phyloP scores from a whole-genome alignment of 139 green algal species.

The Spirogloea muscicola region DNA sequence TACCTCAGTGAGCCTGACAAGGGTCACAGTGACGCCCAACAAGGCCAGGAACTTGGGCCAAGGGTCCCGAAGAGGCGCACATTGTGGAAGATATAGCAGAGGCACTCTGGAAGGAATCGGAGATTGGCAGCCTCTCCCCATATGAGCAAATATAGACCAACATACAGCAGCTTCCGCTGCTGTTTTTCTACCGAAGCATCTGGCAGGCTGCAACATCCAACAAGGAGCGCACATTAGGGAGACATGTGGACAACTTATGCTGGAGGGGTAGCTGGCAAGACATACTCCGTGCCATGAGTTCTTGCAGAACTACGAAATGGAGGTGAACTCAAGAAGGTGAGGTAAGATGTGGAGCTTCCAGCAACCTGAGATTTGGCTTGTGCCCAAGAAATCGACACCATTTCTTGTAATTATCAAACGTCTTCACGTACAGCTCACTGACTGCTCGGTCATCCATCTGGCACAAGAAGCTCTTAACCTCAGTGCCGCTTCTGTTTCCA shows the following conservation, averaged over 20 bases:
- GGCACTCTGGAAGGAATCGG: constrained; percentile 68
- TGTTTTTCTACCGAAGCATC: not conserved
- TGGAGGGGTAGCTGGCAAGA: not conserved
- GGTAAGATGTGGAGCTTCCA: not conserved
- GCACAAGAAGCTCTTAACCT: not conserved
- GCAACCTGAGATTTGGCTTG: constrained; percentile 2
- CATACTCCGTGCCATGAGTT: not conserved
- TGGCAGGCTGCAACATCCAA: not conserved
- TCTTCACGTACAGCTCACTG: not conserved
- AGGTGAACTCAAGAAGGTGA: not conserved
- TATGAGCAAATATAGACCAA: constrained; percentile 74
- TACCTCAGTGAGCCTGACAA: not conserved
- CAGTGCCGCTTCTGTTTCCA: too few relatives aligned
- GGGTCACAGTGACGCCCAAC: not conserved
- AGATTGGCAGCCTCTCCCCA: constrained; percentile 75
- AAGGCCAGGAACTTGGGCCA: not conserved
- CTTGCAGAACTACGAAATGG: not conserved
- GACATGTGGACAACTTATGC: not conserved
- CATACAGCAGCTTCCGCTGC: constrained; percentile 20
- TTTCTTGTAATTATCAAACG: constrained; percentile 15
- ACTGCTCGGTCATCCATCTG: constrained; percentile 10
- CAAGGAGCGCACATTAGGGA: constrained; percentile 1
- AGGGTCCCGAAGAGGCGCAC: constrained; percentile 5
- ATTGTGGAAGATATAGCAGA: constrained; percentile 74
- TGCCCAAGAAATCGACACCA: constrained; percentile 10